phyloP scores from a whole-genome alignment of 2,329 filamentous ascomycete genomes.

The Paracoccidioides lutzii region DNA sequence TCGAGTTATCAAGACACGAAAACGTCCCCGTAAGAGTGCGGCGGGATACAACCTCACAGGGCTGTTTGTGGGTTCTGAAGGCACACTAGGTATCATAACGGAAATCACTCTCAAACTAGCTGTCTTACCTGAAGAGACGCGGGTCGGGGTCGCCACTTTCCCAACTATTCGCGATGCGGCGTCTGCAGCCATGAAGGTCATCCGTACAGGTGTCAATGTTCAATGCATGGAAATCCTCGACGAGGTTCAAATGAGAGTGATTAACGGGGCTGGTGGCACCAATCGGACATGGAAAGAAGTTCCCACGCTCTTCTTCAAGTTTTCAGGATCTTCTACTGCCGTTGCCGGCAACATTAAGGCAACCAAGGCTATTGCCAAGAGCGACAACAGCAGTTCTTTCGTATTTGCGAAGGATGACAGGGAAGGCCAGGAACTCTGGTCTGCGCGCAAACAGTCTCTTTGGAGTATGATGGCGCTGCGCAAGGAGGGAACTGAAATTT shows the following conservation, averaged over 20 bases:
- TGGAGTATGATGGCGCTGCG: conserved; percentile 49
- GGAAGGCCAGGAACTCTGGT: conserved; percentile 46
- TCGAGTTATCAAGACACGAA: conserved; percentile 53
- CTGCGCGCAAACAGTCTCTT: conserved; percentile 46
- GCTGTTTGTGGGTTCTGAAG: conserved; percentile 58
- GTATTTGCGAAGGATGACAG: conserved; percentile 42
- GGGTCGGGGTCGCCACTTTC: conserved; percentile 53
- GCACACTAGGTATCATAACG: conserved; percentile 57
- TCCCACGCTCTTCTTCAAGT: conserved; percentile 37
- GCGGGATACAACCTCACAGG: conserved; percentile 60
- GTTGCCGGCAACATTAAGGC: conserved; percentile 63
- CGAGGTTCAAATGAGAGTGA: conserved; percentile 50
- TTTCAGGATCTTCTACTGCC: conserved; percentile 64
- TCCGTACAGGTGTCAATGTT: conserved; percentile 52
- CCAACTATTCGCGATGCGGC: conserved; percentile 48
- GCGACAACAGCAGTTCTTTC: conserved; percentile 43
- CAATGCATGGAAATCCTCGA: conserved; percentile 55
- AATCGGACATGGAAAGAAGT: conserved; percentile 33
- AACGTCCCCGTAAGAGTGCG: conserved; percentile 53
- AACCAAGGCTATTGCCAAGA: conserved; percentile 54
- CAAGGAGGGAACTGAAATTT: conserved; percentile 43
- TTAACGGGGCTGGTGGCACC: conserved; percentile 52
- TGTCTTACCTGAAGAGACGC: conserved; percentile 48
- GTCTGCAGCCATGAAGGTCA: conserved; percentile 49
- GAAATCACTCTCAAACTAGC: conserved; percentile 57